Conservation (phyloP, 352 stramenopile genomes). For the Globisporangium solare region DNA sequence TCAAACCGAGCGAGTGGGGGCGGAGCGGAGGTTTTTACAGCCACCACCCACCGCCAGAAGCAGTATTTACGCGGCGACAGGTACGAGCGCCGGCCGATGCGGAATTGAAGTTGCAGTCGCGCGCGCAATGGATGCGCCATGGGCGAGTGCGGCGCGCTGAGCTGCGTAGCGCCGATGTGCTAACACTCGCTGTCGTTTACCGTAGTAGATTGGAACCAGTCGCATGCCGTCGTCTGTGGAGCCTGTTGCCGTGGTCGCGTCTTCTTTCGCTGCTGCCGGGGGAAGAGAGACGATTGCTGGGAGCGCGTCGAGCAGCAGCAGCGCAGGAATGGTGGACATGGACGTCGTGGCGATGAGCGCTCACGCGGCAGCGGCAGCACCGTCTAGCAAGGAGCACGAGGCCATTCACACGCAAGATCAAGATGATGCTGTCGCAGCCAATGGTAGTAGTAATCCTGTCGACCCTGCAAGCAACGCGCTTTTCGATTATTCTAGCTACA, state of each 20-base stretch:
- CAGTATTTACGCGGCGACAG: conserved; percentile 3
- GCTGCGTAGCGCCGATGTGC: too few species aligned
- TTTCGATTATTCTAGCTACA: conserved; percentile 48
- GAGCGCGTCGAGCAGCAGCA: not conserved
- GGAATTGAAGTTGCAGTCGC: conserved; percentile 6
- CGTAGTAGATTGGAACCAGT: not conserved
- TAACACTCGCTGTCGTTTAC: too few species aligned
- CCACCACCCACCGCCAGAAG: not conserved
- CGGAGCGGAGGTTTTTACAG: not conserved
- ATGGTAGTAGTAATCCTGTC: not conserved
- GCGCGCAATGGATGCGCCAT: not conserved
- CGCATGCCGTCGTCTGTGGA: not conserved
- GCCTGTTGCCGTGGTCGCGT: too few species aligned
- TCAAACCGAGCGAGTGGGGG: not conserved
- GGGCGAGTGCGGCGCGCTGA: too few species aligned
- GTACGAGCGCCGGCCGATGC: not conserved
- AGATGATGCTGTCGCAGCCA: not conserved
- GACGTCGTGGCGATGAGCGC: not conserved
- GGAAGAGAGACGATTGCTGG: not conserved
- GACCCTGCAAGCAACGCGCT: conserved; percentile 20
- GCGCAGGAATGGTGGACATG: not conserved
- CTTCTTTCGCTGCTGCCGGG: not conserved
- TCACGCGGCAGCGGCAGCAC: conserved; percentile 4
- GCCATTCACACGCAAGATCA: conserved; percentile 6
- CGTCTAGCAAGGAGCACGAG: not conserved